These are phyloP conservation scores for Fusarium ramigenum DNA, from an alignment of 2,329 filamentous ascomycete species.

Conservation along the genomic window DNA sequence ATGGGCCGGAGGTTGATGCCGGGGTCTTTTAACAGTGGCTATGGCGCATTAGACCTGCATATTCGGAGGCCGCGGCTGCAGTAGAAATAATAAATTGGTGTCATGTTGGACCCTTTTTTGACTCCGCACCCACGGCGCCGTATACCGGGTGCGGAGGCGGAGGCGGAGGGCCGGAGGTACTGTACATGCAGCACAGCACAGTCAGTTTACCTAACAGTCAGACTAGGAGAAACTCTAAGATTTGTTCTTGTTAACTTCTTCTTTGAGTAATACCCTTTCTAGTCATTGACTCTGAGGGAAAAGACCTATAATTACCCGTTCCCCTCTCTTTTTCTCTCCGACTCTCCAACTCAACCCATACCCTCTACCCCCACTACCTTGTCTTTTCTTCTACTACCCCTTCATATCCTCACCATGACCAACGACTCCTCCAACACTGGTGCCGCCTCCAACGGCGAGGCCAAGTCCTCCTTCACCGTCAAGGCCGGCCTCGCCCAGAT, in stretches of 20 bases:
- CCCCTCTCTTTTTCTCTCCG: not conserved
- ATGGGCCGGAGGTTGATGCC: slow-evolving; percentile 16
- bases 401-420: slow-evolving; percentile 39
- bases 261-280: slow-evolving; percentile 16
- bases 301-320: slow-evolving; percentile 8
- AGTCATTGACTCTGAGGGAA: slow-evolving; percentile 12
- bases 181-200: not conserved
- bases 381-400: not conserved
- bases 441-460: slow-evolving; percentile 45
- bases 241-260: slow-evolving; percentile 19
- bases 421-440: slow-evolving; percentile 46
- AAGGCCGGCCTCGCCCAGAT: slow-evolving; percentile 97
- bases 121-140: slow-evolving; percentile 30
- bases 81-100: not conserved
- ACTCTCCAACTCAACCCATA: not conserved
- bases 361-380: not conserved
- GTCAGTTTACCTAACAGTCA: not conserved
- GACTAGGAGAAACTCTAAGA: not conserved
- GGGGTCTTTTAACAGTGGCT: not conserved
- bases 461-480: slow-evolving; percentile 76
- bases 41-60: slow-evolving; percentile 9
- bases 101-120: not conserved
- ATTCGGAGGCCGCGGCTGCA: slow-evolving; percentile 14
- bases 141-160: slow-evolving; percentile 22
- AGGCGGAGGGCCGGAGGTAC: slow-evolving; percentile 13